phyloP scores from a whole-genome alignment of 2,329 filamentous ascomycete genomes.

The Plectosphaerella cucumerina region DNA sequence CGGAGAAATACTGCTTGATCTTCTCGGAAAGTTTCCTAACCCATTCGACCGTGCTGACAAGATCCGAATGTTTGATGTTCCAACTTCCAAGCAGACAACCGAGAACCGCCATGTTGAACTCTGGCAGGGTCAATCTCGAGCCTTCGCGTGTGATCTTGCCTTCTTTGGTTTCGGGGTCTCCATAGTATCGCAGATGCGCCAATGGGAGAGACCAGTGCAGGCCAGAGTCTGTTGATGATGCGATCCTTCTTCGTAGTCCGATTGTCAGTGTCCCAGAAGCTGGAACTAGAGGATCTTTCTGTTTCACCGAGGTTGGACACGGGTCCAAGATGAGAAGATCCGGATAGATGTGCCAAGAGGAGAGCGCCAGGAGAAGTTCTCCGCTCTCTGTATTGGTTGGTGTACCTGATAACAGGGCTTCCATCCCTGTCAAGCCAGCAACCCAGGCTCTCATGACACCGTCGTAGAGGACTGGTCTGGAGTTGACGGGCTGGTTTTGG shows the following conservation, averaged over 20 bases:
- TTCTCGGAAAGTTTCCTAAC: too few relatives aligned
- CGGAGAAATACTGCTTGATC: too few relatives aligned
- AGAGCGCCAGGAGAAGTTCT: neutral
- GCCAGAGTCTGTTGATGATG: neutral
- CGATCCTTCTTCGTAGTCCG: neutral
- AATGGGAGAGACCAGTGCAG: slow-evolving; percentile 2
- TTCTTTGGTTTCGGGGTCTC: neutral
- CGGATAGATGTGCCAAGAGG: slow-evolving; percentile 4
- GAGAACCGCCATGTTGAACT: too few relatives aligned
- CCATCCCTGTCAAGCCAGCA: neutral
- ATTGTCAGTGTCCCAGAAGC: neutral
- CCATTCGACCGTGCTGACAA: too few relatives aligned
- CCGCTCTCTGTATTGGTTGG: neutral
- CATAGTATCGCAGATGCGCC: slow-evolving; percentile 5
- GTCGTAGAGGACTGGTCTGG: neutral
- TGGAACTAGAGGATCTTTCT: neutral
- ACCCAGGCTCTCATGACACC: slow-evolving; percentile 2
- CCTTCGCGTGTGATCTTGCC: too few relatives aligned
- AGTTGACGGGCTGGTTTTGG: too few relatives aligned
- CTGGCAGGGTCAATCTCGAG: too few relatives aligned
- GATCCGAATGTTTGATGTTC: too few relatives aligned
- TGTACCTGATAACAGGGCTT: neutral
- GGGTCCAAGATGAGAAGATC: neutral
- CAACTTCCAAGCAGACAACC: too few relatives aligned
- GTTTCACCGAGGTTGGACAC: neutral